A percentile compares a stretch with the other conserved stretches of the same genome.
phyloP scores from a whole-genome alignment of 2,329 filamentous ascomycete genomes.

The Epichloe scottii region DNA sequence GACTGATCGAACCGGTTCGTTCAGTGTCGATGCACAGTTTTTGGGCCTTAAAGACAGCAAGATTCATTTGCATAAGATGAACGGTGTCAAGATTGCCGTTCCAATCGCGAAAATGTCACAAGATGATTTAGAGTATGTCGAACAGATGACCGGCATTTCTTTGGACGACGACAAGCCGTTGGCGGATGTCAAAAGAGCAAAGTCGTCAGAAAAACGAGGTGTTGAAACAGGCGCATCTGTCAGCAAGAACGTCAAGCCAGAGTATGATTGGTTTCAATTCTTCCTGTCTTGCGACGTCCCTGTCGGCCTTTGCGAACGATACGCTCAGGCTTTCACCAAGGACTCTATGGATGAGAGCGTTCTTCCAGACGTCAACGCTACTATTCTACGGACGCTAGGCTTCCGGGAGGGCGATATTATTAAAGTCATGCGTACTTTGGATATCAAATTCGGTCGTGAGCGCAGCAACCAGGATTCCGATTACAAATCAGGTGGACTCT shows the following conservation, averaged over 20 bases:
- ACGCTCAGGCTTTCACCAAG: conserved; percentile 74
- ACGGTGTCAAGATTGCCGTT: conserved; percentile 96
- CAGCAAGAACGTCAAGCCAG: conserved; percentile 48
- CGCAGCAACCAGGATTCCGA: conserved; percentile 44
- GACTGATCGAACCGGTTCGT: conserved; percentile 91
- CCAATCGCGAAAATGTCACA: conserved; percentile 92
- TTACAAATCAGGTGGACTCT: conserved; percentile 54
- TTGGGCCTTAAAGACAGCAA: conserved; percentile 89
- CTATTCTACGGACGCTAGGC: conserved; percentile 75
- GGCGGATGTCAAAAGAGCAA: conserved; percentile 61
- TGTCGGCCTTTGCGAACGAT: conserved; percentile 86
- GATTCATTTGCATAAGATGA: conserved; percentile 94
- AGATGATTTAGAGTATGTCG: conserved; percentile 90
- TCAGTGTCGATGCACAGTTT: conserved; percentile 95
- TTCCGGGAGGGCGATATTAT: conserved; percentile 93
- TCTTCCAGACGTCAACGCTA: conserved; percentile 75
- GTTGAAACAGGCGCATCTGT: conserved; percentile 47
- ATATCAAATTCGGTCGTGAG: conserved; percentile 62
- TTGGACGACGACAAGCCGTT: conserved; percentile 90
- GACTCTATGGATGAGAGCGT: conserved; percentile 96
- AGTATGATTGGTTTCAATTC: conserved; percentile 99
- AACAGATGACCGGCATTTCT: conserved; percentile 73
- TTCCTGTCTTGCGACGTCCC: conserved; percentile 88
- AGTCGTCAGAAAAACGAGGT: conserved; percentile 17
- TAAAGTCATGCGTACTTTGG: conserved; percentile 81